phyloP scores from a whole-genome alignment of 495 filamentous ascomycete species.

The Penicillium longicatenatum region DNA sequence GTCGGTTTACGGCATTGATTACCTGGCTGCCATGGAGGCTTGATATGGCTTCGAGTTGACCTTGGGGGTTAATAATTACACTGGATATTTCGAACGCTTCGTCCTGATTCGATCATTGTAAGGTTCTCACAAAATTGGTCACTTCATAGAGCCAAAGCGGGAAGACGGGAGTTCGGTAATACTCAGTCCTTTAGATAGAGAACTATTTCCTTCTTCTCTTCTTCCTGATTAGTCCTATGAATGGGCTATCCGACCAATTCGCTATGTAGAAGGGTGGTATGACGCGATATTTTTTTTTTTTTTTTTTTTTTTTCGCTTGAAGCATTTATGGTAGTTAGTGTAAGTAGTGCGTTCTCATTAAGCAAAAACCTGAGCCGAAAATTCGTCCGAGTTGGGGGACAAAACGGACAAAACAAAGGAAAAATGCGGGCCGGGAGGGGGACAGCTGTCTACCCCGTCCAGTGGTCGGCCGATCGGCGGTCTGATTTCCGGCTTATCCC shows the following conservation, averaged over 20 bases:
- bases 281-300: too few relatives aligned
- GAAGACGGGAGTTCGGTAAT: background rate
- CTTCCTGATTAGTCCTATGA: background rate
- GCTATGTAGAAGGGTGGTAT: too few relatives aligned
- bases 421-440: background rate
- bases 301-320: too few relatives aligned
- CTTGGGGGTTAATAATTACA: background rate
- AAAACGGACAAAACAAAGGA: background rate
- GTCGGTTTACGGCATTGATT: constrained; percentile 30
- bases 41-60: constrained; percentile 22
- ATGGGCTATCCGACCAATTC: background rate
- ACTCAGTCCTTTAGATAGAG: background rate
- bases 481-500: background rate
- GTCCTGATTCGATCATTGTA: background rate
- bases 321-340: too few relatives aligned
- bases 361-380: background rate
- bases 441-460: background rate
- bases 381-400: background rate
- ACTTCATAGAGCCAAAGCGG: background rate
- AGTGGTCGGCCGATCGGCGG: background rate
- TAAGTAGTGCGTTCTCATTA: too few relatives aligned
- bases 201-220: background rate
- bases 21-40: constrained; percentile 32
- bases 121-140: background rate
- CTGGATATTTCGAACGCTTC: background rate